These are phyloP conservation scores for Rhodosporidiobolus sp. DNA, from an alignment of 768 basidiomycete genomes.

Conservation along the genomic window DNA sequence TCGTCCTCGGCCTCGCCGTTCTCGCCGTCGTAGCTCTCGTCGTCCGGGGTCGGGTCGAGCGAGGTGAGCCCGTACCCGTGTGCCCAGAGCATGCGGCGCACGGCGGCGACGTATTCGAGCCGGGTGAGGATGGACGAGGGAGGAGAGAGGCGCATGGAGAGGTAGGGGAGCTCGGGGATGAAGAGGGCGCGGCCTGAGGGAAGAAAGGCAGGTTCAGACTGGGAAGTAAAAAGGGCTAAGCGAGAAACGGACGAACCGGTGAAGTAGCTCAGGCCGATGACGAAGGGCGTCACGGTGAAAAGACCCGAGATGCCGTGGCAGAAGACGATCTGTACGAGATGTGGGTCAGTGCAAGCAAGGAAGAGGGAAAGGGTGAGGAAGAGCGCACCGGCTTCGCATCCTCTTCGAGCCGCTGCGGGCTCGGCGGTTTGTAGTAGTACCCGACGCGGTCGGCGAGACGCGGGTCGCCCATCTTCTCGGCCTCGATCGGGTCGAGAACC, in stretches of 20 bases:
- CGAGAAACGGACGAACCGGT: conserved; percentile 7
- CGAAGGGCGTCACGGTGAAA: conserved; percentile 5
- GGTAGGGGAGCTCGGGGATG: conserved; percentile 35
- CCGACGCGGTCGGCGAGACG: conserved; percentile 1
- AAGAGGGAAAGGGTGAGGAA: not conserved
- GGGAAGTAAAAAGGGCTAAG: not conserved
- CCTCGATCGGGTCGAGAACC: conserved; percentile 18
- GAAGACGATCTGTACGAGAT: conserved; percentile 12
- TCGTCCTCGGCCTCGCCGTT: conserved; percentile 17
- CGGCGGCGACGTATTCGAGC: conserved; percentile 32
- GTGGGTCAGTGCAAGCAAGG: not conserved
- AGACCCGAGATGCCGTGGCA: conserved; percentile 34
- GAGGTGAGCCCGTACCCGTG: conserved; percentile 35
- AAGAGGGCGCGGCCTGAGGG: conserved; percentile 28
- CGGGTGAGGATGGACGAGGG: conserved; percentile 30
- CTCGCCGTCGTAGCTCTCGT: not conserved
- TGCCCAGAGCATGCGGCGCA: conserved; percentile 32
- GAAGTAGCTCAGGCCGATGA: not conserved
- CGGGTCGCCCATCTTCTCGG: conserved; percentile 14
- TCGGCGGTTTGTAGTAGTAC: conserved; percentile 30
- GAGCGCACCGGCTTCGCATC: conserved; percentile 10
- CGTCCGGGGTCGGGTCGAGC: conserved; percentile 21
- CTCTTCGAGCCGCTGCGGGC: conserved; percentile 1
- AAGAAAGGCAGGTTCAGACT: not conserved
- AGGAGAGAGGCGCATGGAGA: conserved; percentile 33